Evolutionary conservation across 2,329 filamentous ascomycete species (phyloP).

Genomic region (Ascochyta lentis): DNA sequence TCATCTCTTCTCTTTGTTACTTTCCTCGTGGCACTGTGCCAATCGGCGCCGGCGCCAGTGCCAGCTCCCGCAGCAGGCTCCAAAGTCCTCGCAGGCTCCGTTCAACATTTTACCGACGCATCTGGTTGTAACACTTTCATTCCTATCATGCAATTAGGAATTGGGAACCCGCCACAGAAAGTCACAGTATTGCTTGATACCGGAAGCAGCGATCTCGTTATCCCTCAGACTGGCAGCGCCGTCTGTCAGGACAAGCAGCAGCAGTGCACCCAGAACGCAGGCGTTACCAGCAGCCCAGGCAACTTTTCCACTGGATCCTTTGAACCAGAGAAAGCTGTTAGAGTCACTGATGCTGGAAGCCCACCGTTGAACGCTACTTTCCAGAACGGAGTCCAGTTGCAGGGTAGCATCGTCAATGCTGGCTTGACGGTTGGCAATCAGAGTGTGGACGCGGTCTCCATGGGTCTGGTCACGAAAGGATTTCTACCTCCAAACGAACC

Average conservation of each 20-base stretch:
- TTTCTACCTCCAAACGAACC: not conserved
- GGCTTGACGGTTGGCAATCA: not conserved
- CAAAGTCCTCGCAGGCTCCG: not conserved
- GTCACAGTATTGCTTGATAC: conserved; percentile 1
- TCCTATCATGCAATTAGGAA: not conserved
- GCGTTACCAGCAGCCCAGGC: not conserved
- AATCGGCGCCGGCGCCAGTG: not conserved
- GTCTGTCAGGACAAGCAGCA: not conserved
- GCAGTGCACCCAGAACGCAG: not conserved
- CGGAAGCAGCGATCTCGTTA: not conserved
- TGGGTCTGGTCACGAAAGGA: not conserved
- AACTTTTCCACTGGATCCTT: not conserved
- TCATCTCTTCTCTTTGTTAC: no score
- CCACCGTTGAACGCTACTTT: not conserved
- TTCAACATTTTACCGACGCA: not conserved
- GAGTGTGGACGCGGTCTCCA: not conserved
- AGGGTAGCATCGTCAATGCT: not conserved
- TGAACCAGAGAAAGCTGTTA: not conserved
- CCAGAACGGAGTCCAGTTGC: not conserved
- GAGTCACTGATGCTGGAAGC: not conserved
- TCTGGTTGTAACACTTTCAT: not conserved
- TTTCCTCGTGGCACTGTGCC: no score
- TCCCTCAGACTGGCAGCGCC: not conserved
- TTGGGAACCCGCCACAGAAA: not conserved
- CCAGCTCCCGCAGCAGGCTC: not conserved